A percentile compares a stretch with the other conserved stretches of the same genome.
Conservation (phyloP, 148 eudicot species). For the Dianthus caryophyllus region DNA sequence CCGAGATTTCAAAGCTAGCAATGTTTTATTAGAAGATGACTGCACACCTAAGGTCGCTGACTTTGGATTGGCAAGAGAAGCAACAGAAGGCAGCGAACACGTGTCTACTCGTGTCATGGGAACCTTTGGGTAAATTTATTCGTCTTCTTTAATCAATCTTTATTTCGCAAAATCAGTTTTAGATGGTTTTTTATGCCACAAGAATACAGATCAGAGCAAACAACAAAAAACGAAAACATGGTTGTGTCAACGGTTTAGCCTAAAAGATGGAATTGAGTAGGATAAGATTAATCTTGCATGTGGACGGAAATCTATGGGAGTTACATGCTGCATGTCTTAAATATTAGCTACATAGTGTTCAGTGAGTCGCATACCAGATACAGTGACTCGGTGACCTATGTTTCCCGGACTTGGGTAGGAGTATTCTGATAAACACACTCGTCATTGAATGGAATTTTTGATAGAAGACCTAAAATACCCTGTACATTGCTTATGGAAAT, state of each 20-base stretch:
- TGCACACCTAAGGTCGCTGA: slow-evolving; percentile 1
- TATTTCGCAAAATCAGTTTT: neutral
- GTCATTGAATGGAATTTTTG: too few species aligned
- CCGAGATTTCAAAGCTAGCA: slow-evolving; percentile 77
- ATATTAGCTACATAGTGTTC: neutral
- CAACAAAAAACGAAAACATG: neutral
- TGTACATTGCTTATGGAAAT: too few species aligned
- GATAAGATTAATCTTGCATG: neutral
- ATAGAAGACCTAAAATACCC: too few species aligned
- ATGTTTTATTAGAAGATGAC: slow-evolving; percentile 14
- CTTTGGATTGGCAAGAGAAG: slow-evolving; percentile 46
- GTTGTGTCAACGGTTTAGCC: too few species aligned
- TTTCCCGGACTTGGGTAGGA: too few species aligned
- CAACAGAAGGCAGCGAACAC: slow-evolving; percentile 66
- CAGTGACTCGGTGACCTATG: too few species aligned
- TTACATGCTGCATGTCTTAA: neutral
- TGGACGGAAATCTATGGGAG: neutral
- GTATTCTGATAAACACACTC: too few species aligned
- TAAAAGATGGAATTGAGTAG: neutral
- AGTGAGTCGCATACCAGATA: neutral
- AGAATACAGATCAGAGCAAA: neutral
- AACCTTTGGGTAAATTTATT: slow-evolving; percentile 61
- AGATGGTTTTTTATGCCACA: neutral
- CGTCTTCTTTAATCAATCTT: slow-evolving; percentile 7
- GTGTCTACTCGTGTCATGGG: slow-evolving; percentile 84